Evolutionary conservation across 306 rosid genomes (phyloP).

Genomic region (Glycine tomentella): DNA sequence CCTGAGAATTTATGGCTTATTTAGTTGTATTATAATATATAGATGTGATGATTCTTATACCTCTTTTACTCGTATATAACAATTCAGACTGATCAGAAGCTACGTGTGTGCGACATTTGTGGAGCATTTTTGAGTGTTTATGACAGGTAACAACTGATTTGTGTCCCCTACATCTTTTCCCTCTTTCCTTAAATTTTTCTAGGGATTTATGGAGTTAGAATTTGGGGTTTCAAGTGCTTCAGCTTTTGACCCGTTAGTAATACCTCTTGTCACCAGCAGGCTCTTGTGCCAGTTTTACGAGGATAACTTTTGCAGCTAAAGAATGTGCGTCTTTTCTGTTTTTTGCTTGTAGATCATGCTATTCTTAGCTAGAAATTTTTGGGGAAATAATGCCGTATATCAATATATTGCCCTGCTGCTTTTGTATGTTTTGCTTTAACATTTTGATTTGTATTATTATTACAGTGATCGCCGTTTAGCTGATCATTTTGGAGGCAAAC

Average conservation of each 20-base stretch:
- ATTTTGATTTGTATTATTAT: constrained; percentile 52
- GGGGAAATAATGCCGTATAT: constrained; percentile 56
- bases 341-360: constrained; percentile 88
- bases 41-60: constrained; percentile 27
- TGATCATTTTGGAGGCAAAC: constrained; percentile 99
- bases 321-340: constrained; percentile 99
- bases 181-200: constrained; percentile 48
- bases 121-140: constrained; percentile 99
- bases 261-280: constrained; percentile 99
- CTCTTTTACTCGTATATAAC: constrained; percentile 38
- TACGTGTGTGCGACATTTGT: constrained; percentile 97
- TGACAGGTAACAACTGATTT: constrained; percentile 78
- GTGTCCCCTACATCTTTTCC: constrained; percentile 28
- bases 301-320: constrained; percentile 99
- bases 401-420: constrained; percentile 36
- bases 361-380: constrained; percentile 67
- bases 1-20: neutral
- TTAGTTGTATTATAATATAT: neutral
- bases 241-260: constrained; percentile 96
- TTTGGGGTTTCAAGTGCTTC: constrained; percentile 95
- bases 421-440: constrained; percentile 45
- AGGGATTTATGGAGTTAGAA: constrained; percentile 69
- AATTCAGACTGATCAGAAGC: constrained; percentile 98
- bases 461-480: constrained; percentile 99
- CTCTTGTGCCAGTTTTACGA: constrained; percentile 99